Evolutionary conservation across 305 asterid species (phyloP).

Genomic region (Nicotiana rustica): DNA sequence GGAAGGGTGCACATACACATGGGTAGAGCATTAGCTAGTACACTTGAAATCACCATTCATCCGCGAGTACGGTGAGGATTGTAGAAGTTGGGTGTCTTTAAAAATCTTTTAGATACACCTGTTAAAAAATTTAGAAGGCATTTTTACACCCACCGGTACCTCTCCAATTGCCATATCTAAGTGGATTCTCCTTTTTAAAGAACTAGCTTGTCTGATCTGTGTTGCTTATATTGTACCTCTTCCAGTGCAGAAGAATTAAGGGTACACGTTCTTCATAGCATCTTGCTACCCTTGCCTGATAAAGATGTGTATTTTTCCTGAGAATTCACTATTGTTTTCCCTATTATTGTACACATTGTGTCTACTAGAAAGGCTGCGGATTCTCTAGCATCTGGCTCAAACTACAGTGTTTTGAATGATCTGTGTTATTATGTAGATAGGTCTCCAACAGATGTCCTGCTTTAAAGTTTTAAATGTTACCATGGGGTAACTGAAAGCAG

Average conservation of each 20-base stretch:
- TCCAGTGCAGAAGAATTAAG: neutral
- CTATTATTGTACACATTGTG: neutral
- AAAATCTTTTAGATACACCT: neutral
- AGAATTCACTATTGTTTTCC: neutral
- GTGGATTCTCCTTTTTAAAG: neutral
- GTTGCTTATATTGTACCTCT: slow-evolving; percentile 19
- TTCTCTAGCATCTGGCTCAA: slow-evolving; percentile 3
- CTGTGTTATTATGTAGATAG: neutral
- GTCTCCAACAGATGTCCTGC: neutral
- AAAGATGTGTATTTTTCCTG: neutral
- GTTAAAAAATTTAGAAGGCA: neutral
- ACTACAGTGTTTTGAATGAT: neutral
- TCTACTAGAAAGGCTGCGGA: neutral
- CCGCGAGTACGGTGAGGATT: neutral
- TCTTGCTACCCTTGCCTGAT: neutral
- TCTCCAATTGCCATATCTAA: neutral
- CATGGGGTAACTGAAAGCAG: slow-evolving; percentile 13
- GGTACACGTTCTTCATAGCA: neutral
- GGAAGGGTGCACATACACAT: neutral
- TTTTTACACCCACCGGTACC: neutral
- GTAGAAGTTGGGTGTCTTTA: neutral
- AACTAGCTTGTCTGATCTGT: neutral
- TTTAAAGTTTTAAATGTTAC: neutral
- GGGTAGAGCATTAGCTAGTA: neutral
- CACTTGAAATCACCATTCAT: slow-evolving; percentile 17